Base-by-base conservation (phyloP, 352 stramenopile species). In the Phytopythium oedochilum region DNA sequence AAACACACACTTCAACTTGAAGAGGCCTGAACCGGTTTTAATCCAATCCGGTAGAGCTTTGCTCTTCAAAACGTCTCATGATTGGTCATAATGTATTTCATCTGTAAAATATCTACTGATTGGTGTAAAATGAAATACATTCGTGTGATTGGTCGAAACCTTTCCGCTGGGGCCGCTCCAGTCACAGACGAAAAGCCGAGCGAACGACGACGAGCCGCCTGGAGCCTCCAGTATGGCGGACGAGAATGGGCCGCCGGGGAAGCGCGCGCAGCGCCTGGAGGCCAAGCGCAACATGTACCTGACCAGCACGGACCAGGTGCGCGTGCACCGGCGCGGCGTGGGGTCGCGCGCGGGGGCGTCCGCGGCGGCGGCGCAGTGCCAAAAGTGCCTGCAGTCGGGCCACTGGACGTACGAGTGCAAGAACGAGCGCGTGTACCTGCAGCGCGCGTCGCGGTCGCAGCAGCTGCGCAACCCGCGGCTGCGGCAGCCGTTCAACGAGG, bases 391-490 rank as follows among this genome's bases (percentile, higher is more conserved):
- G 31, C 66, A 71, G 28, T 47, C 63, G 1, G 85, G 85, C 18
- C 85, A 94, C 59, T 94, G 85, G 85, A 94, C 81, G 15, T 94
- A 91, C 66, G 85, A 94, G 59, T 94, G 85, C 77, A 89, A 91
- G 69, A 89, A 89, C 55, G 74, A 89, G n/a, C 66, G 81, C 17
- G 70, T 89, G 53, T 94, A 94, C 63, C 61, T 92, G 42, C 73
- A 86, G 57, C 83, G 85, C 56, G 71, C 77, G 50, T 92, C 82
- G 49, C 77, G 83, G 32, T 86, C 83, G 43, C 72, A 88, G 64
- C 81, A 93, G 69, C 68, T 94, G 35, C 76, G 80, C 60, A 85
- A 94, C 58, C 85, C 83, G 0, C 87, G 87, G 57, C 59, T 93
- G 20, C 85, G 85, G 15, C 83, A 90, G 67, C 78, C 80, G 5